phyloP scores from a whole-genome alignment of 2,329 filamentous ascomycete species.

The Botrytis deweyae region DNA sequence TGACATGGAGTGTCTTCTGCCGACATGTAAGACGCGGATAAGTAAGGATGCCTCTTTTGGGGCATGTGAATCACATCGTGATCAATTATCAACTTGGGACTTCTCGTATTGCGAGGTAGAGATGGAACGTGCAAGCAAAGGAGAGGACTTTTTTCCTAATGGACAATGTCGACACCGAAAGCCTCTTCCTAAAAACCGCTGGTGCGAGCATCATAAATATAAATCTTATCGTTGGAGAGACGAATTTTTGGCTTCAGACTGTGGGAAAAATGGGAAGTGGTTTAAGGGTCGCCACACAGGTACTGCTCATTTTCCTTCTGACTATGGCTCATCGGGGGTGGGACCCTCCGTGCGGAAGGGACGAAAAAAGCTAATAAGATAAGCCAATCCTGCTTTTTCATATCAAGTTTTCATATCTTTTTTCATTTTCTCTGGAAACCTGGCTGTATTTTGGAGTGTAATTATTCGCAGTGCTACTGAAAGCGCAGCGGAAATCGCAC shows the following conservation, averaged over 20 bases:
- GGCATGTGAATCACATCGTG: background rate
- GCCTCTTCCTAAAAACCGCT: too few species aligned
- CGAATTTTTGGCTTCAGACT: too few species aligned
- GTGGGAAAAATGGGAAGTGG: background rate
- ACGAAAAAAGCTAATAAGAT: too few species aligned
- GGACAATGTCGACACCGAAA: background rate
- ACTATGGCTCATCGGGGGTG: background rate
- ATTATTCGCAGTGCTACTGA: background rate
- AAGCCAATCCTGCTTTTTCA: too few species aligned
- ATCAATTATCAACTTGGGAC: background rate
- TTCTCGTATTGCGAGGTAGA: background rate
- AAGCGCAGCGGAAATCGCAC: rapidly evolving
- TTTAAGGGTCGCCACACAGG: background rate
- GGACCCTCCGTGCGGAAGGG: too few species aligned
- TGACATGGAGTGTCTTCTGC: background rate
- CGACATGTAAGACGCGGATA: background rate
- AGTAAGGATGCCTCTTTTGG: background rate
- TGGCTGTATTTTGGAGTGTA: background rate
- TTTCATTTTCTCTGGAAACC: too few species aligned
- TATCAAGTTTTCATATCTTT: too few species aligned
- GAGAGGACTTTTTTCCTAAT: background rate
- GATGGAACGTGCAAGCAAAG: too few species aligned
- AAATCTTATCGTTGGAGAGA: background rate
- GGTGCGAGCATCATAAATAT: too few species aligned
- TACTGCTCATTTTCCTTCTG: background rate